Evolutionary conservation across 176 grass and related monocot genomes (phyloP).

Genomic region (Elymus sibiricus): DNA sequence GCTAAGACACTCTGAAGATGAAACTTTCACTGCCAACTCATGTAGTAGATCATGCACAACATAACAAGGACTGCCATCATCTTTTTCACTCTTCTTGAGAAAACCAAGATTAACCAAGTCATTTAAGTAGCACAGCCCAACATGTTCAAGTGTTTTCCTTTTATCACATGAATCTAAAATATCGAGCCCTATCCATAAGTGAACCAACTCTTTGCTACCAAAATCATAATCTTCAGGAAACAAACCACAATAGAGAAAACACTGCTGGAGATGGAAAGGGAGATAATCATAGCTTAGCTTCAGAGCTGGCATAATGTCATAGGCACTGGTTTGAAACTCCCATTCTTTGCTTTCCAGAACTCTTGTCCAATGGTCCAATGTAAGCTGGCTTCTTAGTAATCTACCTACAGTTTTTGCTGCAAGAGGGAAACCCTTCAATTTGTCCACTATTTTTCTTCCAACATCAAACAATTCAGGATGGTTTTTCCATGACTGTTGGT

Average conservation of each 20-base stretch:
- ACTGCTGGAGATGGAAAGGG: slow-evolving; percentile 26
- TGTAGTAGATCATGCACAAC: no score
- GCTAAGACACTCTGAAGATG: no score
- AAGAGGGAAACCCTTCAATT: slow-evolving; percentile 10
- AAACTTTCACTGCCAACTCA: no score
- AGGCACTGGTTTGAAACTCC: neutral
- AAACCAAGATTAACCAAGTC: no score
- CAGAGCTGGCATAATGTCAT: slow-evolving; percentile 40
- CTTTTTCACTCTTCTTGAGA: no score
- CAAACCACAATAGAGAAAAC: slow-evolving; percentile 20
- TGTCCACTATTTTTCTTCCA: slow-evolving; percentile 6
- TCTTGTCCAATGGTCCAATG: neutral
- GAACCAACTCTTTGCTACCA: no score
- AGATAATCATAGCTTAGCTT: slow-evolving; percentile 34
- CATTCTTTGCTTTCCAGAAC: slow-evolving; percentile 18
- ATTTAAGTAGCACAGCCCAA: no score
- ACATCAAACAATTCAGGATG: neutral
- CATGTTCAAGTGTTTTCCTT: no score
- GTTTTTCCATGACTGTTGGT: neutral
- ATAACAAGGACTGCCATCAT: no score
- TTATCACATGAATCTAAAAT: no score
- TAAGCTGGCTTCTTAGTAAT: neutral
- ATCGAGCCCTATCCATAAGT: no score
- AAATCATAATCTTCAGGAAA: slow-evolving; percentile 34
- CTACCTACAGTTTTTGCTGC: slow-evolving; percentile 15